Percentiles rank a stretch among this genome's conserved stretches.
Conservation (phyloP, 495 filamentous ascomycete genomes). For the Daldinia bambusicola region DNA sequence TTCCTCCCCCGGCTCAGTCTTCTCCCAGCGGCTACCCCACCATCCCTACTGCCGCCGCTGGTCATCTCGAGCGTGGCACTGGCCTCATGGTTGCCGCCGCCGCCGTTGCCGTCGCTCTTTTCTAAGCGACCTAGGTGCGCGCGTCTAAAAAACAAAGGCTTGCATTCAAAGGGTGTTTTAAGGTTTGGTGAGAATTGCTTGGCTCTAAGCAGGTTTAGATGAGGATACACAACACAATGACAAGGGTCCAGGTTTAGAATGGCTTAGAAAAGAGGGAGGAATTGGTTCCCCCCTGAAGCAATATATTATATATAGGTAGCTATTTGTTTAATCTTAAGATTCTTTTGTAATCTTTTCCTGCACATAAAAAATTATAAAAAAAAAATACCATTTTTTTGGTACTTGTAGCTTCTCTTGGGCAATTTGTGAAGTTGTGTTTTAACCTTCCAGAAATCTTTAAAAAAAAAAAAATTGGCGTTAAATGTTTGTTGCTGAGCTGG, state of each 20-base stretch:
- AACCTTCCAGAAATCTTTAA: too few species aligned
- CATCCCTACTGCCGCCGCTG: conserved; percentile 37
- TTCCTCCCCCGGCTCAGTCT: conserved; percentile 9
- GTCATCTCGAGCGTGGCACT: conserved; percentile 33
- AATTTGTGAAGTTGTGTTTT: too few species aligned
- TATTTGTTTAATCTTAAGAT: conserved; percentile 1
- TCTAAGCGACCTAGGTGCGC: conserved; percentile 22
- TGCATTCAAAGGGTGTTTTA: conserved; percentile 4
- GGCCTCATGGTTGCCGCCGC: conserved; percentile 28
- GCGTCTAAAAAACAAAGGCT: not conserved
- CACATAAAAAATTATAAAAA: conserved; percentile 2
- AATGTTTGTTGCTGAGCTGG: too few species aligned
- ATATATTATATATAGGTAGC: too few species aligned
- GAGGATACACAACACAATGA: not conserved
- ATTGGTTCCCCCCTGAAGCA: not conserved
- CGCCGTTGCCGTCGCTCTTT: conserved; percentile 21
- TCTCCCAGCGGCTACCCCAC: conserved; percentile 19
- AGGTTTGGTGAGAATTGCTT: conserved; percentile 2
- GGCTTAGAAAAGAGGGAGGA: not conserved
- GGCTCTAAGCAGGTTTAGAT: conserved; percentile 9
- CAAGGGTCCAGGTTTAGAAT: not conserved
- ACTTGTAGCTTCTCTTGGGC: not conserved
- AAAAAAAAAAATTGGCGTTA: too few species aligned
- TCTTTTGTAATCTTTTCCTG: not conserved
- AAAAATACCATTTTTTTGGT: not conserved